phyloP scores from a whole-genome alignment of 1,284 basidiomycete species.

The Ustilago esculenta region DNA sequence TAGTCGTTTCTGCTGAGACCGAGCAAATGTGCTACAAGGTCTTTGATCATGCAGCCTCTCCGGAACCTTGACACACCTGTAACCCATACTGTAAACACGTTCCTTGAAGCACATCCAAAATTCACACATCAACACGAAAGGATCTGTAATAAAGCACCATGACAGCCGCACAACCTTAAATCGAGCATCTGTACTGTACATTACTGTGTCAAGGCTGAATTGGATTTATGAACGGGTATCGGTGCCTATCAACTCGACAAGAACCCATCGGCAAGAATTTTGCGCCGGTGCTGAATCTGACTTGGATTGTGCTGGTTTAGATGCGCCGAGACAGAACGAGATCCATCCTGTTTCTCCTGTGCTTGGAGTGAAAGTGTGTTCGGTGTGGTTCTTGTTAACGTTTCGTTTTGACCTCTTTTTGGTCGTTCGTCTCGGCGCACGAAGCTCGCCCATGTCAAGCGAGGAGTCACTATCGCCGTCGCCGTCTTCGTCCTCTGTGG shows the following conservation, averaged over 20 bases:
- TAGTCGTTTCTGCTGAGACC: conserved; percentile 5
- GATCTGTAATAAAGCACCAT: too few species aligned
- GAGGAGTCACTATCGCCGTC: conserved; percentile 28
- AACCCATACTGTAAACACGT: too few species aligned
- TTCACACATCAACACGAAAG: too few species aligned
- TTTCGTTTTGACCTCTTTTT: conserved; percentile 33
- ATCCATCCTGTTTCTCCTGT: conserved; percentile 41
- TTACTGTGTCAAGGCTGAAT: too few species aligned
- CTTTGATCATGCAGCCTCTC: too few species aligned
- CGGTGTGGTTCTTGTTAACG: conserved; percentile 30
- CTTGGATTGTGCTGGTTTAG: background rate
- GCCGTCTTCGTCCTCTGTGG: conserved; percentile 17
- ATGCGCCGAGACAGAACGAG: conserved; percentile 22
- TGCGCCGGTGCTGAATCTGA: background rate
- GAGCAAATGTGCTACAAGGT: background rate
- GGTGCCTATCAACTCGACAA: conserved; percentile 40
- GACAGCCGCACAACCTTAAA: too few species aligned
- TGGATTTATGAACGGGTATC: conserved; percentile 35
- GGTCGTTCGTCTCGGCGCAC: background rate
- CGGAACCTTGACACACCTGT: too few species aligned
- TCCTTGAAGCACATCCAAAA: background rate
- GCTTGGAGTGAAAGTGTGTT: conserved; percentile 30
- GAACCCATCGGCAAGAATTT: conserved; percentile 17
- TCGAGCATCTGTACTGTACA: too few species aligned
- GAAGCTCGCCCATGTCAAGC: conserved; percentile 22